Conservation (phyloP, 768 basidiomycete genomes). For the Gymnopilus junonius region DNA sequence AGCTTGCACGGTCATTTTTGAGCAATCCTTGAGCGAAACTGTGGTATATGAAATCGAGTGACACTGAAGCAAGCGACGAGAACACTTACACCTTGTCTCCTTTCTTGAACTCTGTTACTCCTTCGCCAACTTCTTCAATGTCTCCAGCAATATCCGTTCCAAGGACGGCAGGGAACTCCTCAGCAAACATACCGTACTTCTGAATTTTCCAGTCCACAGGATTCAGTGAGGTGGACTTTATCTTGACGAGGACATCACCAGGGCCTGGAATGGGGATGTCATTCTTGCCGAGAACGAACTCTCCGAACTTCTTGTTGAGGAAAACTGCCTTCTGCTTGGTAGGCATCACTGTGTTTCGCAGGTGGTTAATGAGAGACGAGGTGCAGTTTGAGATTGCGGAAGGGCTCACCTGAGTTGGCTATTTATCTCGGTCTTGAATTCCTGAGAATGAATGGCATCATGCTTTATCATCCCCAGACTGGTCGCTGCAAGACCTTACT, state of each 20-base stretch:
- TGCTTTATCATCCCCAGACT: background rate
- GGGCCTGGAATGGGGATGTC: slow-evolving; percentile 33
- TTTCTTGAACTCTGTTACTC: slow-evolving; percentile 49
- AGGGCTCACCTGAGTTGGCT: background rate
- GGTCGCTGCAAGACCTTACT: background rate
- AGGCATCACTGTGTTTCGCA: slow-evolving; percentile 19
- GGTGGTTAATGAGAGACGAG: background rate
- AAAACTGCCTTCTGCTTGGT: slow-evolving; percentile 34
- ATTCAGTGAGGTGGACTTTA: slow-evolving; percentile 46
- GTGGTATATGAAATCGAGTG: no score
- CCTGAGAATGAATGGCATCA: slow-evolving; percentile 1
- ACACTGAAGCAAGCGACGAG: background rate
- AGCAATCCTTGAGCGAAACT: slow-evolving; percentile 34
- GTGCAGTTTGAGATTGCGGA: background rate
- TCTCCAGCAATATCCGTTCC: slow-evolving; percentile 57
- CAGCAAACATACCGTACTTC: slow-evolving; percentile 39
- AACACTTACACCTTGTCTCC: slow-evolving; percentile 57
- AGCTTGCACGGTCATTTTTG: slow-evolving; percentile 40
- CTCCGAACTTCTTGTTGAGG: slow-evolving; percentile 22
- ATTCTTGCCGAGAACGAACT: slow-evolving; percentile 22
- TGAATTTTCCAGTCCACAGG: slow-evolving; percentile 59
- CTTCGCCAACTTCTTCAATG: slow-evolving; percentile 52
- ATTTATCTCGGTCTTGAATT: background rate
- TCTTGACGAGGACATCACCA: slow-evolving; percentile 46
- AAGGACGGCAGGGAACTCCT: slow-evolving; percentile 46